Evolutionary conservation across 1,139 yeast genomes (phyloP), one percentile per base, ranked within the genome.

Genomic region (Geotrichum candidum): DNA sequence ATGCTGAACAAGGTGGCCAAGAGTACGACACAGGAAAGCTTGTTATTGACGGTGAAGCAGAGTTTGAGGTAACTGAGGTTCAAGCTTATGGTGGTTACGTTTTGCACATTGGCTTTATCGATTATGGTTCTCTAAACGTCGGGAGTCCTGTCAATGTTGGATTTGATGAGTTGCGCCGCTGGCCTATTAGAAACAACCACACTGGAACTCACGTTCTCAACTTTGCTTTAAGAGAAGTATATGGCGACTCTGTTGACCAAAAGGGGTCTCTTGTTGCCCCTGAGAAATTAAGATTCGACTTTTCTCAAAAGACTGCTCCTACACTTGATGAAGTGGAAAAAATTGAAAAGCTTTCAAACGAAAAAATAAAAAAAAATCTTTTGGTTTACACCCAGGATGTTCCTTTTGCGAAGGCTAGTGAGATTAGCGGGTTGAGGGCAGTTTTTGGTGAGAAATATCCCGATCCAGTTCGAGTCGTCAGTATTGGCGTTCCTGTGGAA

Each of bases 1-100:
- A 94, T 73, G 98, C 99, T 58, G 99, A 94, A 78, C 96, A 90
- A 78, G 99, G 99, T 84, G 99, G 99, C 72, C 99, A 94, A 80
- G 97, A 90, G 76, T 88, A 83, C 73, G 99, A 94, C 74, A 88
- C 96, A 54, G 99, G 99, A 77, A 88, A 84, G 75, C 80, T 94
- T 67, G 94, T 91, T 58, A 85, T 90, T 70, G 98, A 91, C 72
- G 97, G 96, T 59, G 79, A 78, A 68, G 80, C 91, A 63, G 97
- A 92, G 75, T 94, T 94, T 76, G 85, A 84, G 64, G 98, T 94
- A 64, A 87, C 87, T 67, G 91, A 94, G 71, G 97, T 91, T 58
- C 99, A 94, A 78, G 82, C 81, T 57, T 94, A 91, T 72, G 97
- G 88, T 66, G 99, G 99, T 63, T 94, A 89, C 71, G 97, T 94